phyloP scores from a whole-genome alignment of 345 rosid genomes.

The Salix caprea region DNA sequence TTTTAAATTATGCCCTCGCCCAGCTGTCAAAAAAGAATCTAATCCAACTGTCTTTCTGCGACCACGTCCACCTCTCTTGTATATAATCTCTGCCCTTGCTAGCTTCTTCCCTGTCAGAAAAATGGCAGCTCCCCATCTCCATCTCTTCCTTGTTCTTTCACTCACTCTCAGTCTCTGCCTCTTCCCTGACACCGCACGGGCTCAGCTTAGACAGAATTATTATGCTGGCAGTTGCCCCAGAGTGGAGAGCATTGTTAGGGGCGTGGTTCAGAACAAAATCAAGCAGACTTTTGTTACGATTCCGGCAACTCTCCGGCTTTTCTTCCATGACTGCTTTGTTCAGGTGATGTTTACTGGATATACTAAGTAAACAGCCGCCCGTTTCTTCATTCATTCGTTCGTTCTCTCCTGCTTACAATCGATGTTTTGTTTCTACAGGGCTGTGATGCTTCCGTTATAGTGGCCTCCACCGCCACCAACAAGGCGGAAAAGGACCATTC shows the following conservation, averaged over 20 bases:
- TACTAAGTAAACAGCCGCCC: background rate
- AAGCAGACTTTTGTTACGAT: slow-evolving; percentile 61
- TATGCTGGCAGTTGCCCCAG: slow-evolving; percentile 60
- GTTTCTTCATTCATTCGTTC: background rate
- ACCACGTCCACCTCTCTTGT: background rate
- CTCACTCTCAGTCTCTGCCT: slow-evolving; percentile 38
- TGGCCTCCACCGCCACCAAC: slow-evolving; percentile 27
- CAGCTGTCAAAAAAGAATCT: slow-evolving; percentile 18
- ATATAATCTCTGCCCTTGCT: background rate
- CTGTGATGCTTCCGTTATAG: slow-evolving; percentile 53
- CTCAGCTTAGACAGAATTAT: slow-evolving; percentile 50
- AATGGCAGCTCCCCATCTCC: slow-evolving; percentile 21
- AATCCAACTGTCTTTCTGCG: slow-evolving; percentile 21
- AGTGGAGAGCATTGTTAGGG: slow-evolving; percentile 56
- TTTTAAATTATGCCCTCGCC: background rate
- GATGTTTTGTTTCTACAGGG: slow-evolving; percentile 32
- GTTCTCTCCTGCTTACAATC: background rate
- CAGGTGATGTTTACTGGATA: slow-evolving; percentile 21
- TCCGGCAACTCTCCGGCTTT: slow-evolving; percentile 54
- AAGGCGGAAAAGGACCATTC: slow-evolving; percentile 56
- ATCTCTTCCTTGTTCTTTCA: slow-evolving; percentile 29
- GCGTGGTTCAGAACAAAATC: slow-evolving; percentile 44
- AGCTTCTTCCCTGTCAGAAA: background rate
- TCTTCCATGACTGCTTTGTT: slow-evolving; percentile 65
- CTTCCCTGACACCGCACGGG: slow-evolving; percentile 43